Evolutionary conservation across 768 basidiomycete genomes (phyloP).

Genomic region (Coprinellus aureogranulatus): DNA sequence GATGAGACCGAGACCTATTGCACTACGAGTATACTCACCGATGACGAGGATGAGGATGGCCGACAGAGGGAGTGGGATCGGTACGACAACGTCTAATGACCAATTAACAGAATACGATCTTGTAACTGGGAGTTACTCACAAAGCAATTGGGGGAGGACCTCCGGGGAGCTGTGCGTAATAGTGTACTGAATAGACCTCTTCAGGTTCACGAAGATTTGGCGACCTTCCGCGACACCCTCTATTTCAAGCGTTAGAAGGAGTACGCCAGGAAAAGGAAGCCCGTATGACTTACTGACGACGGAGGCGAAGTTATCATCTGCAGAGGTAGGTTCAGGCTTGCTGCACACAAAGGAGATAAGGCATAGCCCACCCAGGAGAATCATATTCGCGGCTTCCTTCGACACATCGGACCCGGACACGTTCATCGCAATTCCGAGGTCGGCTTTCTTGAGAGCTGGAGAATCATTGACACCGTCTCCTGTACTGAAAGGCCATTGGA

Average conservation of each 20-base stretch:
- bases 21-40: slow-evolving; percentile 37
- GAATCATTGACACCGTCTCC: slow-evolving; percentile 75
- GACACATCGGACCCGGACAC: slow-evolving; percentile 73
- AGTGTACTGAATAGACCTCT: slow-evolving; percentile 72
- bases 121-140: slow-evolving; percentile 31
- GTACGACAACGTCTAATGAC: slow-evolving; percentile 58
- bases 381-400: slow-evolving; percentile 75
- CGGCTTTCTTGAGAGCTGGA: slow-evolving; percentile 69
- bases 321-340: too few species aligned
- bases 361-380: slow-evolving; percentile 52
- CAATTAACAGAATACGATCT: neutral
- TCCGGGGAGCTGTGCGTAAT: slow-evolving; percentile 67
- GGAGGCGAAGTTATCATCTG: slow-evolving; percentile 72
- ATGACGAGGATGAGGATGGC: slow-evolving; percentile 72
- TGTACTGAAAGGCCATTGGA: too few species aligned
- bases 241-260: slow-evolving; percentile 17
- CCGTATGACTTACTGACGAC: slow-evolving; percentile 54
- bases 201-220: slow-evolving; percentile 68
- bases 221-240: slow-evolving; percentile 70
- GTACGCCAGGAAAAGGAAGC: neutral
- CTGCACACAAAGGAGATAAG: neutral
- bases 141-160: slow-evolving; percentile 66
- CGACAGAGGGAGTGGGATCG: slow-evolving; percentile 62
- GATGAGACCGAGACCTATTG: neutral
- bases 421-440: slow-evolving; percentile 74